These are phyloP conservation scores for Plasmodium inui DNA, from an alignment of 169 alveolate genomes.

Conservation along the genomic window DNA sequence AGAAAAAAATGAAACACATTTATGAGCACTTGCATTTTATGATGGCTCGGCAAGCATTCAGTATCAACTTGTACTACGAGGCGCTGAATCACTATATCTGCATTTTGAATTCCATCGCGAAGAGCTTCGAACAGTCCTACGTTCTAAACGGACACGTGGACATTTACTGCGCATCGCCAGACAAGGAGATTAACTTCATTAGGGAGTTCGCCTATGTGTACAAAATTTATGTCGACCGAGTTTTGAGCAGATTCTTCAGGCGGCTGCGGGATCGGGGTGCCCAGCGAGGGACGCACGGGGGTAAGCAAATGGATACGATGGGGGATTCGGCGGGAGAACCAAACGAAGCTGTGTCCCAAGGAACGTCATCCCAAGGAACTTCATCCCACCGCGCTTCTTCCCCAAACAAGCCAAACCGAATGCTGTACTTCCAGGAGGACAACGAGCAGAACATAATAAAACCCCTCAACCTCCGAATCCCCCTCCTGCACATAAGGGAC, in stretches of 20 bases:
- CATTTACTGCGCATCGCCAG: slow-evolving; percentile 22
- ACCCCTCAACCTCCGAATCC: slow-evolving; percentile 43
- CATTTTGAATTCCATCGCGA: slow-evolving; percentile 67
- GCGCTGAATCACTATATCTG: slow-evolving; percentile 72
- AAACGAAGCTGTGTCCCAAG: not conserved
- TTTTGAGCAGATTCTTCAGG: slow-evolving; percentile 7
- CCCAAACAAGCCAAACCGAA: slow-evolving; percentile 8
- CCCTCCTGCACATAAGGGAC: slow-evolving; percentile 27
- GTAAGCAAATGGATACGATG: not conserved
- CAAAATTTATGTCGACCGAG: slow-evolving; percentile 52
- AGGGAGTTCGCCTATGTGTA: slow-evolving; percentile 69
- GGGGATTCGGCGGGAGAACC: not conserved
- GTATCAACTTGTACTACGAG: slow-evolving; percentile 67
- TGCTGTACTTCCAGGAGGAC: slow-evolving; percentile 9
- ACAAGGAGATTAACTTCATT: slow-evolving; percentile 49
- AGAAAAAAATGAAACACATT: slow-evolving; percentile 76
- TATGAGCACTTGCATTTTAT: slow-evolving; percentile 78
- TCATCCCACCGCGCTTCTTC: not conserved
- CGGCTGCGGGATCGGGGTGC: not conserved
- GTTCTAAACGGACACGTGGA: slow-evolving; percentile 27
- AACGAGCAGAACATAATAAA: slow-evolving; percentile 7
- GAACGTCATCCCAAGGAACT: too few relatives aligned
- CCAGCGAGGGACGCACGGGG: not conserved
- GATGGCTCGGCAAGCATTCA: slow-evolving; percentile 81
- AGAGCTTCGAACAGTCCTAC: slow-evolving; percentile 54